These are phyloP conservation scores for Bruguiera sexangula DNA, from an alignment of 345 rosid species.

Conservation along the genomic window DNA sequence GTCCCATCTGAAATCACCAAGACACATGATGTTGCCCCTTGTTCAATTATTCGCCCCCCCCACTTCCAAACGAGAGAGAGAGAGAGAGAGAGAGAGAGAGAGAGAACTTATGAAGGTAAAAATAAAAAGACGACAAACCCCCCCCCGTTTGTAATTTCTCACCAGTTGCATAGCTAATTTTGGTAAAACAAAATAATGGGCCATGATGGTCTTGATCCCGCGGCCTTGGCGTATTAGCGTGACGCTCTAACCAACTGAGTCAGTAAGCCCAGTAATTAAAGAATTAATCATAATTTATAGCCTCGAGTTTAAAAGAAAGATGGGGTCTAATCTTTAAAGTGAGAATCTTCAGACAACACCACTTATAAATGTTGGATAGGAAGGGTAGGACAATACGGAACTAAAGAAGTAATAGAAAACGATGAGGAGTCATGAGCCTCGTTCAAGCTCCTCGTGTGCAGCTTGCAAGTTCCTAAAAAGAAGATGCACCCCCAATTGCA, in stretches of 20 bases:
- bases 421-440: conserved; percentile 51
- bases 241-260: conserved; percentile 30
- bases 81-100: too few species aligned
- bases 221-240: conserved; percentile 52
- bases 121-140: too few species aligned
- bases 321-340: too few species aligned
- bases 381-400: background rate
- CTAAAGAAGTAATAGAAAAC: conserved; percentile 1
- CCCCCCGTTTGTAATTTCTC: too few species aligned
- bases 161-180: background rate
- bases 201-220: conserved; percentile 11
- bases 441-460: conserved; percentile 85
- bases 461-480: conserved; percentile 89
- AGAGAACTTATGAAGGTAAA: too few species aligned
- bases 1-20: conserved; percentile 15
- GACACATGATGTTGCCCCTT: background rate
- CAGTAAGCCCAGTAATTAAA: background rate
- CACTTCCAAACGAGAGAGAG: background rate
- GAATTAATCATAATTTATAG: too few species aligned
- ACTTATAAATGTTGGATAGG: background rate
- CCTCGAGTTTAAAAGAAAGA: too few species aligned
- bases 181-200: background rate
- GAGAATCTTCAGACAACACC: background rate
- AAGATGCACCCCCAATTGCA: conserved; percentile 70
- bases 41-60: conserved; percentile 8